These are phyloP conservation scores for Brasilioporus rufonigricans DNA, from an alignment of 768 basidiomycete species.

Conservation along the genomic window DNA sequence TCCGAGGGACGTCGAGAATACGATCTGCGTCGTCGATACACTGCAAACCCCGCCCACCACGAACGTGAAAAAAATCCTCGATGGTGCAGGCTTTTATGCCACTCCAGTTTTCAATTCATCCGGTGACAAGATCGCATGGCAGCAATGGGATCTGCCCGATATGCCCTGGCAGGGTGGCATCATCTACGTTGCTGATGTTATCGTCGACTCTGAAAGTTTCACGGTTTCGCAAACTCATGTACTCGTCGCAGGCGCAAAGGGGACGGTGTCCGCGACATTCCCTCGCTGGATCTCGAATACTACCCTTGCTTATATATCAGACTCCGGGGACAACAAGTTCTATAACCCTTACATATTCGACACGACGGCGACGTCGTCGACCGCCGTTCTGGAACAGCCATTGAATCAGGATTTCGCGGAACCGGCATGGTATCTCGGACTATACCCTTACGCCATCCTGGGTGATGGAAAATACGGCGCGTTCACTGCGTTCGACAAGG, in stretches of 20 bases:
- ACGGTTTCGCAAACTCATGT: background rate
- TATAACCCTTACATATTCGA: conserved; percentile 43
- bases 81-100: conserved; percentile 73
- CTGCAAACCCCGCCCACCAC: conserved; percentile 29
- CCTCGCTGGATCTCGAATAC: conserved; percentile 42
- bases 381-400: conserved; percentile 16
- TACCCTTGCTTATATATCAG: conserved; percentile 55
- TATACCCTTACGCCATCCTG: conserved; percentile 23
- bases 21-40: conserved; percentile 46
- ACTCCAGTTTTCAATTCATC: conserved; percentile 57
- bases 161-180: conserved; percentile 57
- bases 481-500: conserved; percentile 32
- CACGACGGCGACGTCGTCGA: conserved; percentile 29
- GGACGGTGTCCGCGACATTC: conserved; percentile 36
- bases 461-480: conserved; percentile 21
- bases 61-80: conserved; percentile 39
- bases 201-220: background rate
- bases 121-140: conserved; percentile 57
- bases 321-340: conserved; percentile 51
- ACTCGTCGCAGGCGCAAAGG: conserved; percentile 46
- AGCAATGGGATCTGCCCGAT: conserved; percentile 67
- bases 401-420: conserved; percentile 25
- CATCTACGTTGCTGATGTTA: conserved; percentile 51
- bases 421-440: conserved; percentile 17
- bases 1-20: conserved; percentile 43